Conservation (phyloP, 2,329 filamentous ascomycete species). For the Pestalotiopsis sp. region DNA sequence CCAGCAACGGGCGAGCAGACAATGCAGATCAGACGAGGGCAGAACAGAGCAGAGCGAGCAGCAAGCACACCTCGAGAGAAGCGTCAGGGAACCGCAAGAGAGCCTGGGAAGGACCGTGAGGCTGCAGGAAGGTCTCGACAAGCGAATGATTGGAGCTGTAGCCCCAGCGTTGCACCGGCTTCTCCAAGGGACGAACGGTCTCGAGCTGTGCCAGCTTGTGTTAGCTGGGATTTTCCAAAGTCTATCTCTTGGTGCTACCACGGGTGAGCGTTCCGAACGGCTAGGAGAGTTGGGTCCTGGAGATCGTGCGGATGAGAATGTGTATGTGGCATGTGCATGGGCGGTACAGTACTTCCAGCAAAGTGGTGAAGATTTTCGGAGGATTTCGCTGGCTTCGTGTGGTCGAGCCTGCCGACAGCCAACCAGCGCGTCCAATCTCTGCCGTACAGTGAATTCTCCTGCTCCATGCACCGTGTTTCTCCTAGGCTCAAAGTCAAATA, state of each 20-base stretch:
- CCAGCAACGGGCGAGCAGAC: background rate
- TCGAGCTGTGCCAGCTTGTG: background rate
- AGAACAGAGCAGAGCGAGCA: background rate
- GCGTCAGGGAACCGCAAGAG: background rate
- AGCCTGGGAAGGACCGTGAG: too few species aligned
- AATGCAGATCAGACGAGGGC: background rate
- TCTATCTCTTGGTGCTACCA: background rate
- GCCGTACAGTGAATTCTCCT: too few species aligned
- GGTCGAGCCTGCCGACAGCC: too few species aligned
- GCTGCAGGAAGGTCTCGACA: too few species aligned
- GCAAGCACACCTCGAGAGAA: background rate
- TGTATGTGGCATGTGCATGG: background rate
- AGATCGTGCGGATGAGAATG: background rate
- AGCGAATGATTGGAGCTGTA: background rate
- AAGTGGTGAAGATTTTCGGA: background rate
- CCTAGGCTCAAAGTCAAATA: too few species aligned
- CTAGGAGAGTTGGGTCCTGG: background rate
- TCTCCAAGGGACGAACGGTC: background rate
- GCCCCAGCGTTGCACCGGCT: background rate
- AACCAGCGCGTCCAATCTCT: too few species aligned
- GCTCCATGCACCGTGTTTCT: too few species aligned
- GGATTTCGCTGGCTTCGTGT: background rate
- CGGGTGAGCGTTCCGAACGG: background rate
- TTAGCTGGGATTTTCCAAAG: conserved; percentile 6
- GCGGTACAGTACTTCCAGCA: background rate